Evolutionary conservation across 768 basidiomycete species (phyloP).

Genomic region (Chlorophyllum brunneum): DNA sequence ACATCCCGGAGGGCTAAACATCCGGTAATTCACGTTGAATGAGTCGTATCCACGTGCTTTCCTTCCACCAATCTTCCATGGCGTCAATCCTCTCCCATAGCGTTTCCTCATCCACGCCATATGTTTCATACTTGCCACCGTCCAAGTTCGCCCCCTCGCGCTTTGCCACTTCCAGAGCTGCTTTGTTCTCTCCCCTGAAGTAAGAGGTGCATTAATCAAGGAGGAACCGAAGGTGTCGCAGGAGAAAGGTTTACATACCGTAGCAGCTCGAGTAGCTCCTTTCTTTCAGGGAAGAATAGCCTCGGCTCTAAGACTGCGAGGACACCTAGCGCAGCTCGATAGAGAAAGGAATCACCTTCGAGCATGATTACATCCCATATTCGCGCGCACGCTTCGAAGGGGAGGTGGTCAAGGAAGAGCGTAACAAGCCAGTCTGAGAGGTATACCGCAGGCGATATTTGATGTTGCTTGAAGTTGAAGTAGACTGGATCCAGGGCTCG

Average conservation of each 20-base stretch:
- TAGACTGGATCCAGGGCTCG: constrained; percentile 52
- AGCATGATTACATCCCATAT: constrained; percentile 86
- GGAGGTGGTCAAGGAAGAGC: constrained; percentile 81
- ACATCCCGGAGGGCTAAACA: constrained; percentile 24
- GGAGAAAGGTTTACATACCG: constrained; percentile 39
- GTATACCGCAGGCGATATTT: constrained; percentile 83
- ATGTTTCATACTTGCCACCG: constrained; percentile 81
- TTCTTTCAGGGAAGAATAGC: constrained; percentile 83
- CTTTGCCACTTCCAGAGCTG: constrained; percentile 77
- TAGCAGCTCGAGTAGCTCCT: constrained; percentile 75
- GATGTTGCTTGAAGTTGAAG: constrained; percentile 93
- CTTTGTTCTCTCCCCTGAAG: constrained; percentile 73
- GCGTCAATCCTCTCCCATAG: constrained; percentile 79
- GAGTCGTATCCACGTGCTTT: constrained; percentile 82
- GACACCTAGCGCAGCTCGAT: constrained; percentile 79
- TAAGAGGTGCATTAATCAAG: constrained; percentile 2
- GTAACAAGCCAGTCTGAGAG: constrained; percentile 79
- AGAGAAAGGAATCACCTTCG: constrained; percentile 89
- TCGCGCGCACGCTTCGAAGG: constrained; percentile 85
- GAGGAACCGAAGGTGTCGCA: constrained; percentile 1
- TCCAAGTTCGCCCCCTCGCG: constrained; percentile 61
- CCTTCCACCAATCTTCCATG: constrained; percentile 93
- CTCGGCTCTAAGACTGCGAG: constrained; percentile 81
- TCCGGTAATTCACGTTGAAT: constrained; percentile 87
- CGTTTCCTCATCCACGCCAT: constrained; percentile 80